These are phyloP conservation scores for Penicillium vulpinum DNA, from an alignment of 2,329 filamentous ascomycete genomes.

Conservation along the genomic window DNA sequence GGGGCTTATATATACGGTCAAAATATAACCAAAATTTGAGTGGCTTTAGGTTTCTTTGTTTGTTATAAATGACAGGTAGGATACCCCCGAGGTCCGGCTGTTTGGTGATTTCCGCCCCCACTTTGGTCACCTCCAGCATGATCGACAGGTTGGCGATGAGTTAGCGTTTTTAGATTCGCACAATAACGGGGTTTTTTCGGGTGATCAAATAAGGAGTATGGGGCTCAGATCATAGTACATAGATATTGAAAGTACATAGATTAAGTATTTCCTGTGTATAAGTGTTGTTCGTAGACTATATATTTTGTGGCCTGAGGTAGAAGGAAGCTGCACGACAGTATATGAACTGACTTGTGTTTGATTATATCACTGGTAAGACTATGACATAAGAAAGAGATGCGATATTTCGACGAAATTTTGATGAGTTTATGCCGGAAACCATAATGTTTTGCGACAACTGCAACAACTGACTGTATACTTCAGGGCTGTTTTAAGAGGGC, in stretches of 20 bases:
- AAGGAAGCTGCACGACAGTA: background rate
- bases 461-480: too few species aligned
- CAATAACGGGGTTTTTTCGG: background rate
- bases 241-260: background rate
- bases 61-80: background rate
- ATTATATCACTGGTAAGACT: background rate
- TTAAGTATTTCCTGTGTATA: background rate
- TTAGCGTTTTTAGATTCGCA: background rate
- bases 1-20: background rate
- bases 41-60: background rate
- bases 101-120: conserved; percentile 2
- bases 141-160: too few species aligned
- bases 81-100: background rate
- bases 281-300: background rate
- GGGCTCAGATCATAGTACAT: accelerated
- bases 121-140: background rate
- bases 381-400: too few species aligned
- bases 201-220: background rate
- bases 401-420: too few species aligned
- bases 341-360: background rate
- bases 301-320: background rate
- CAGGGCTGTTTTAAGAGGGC: too few species aligned
- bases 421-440: too few species aligned
- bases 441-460: too few species aligned
- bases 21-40: background rate